Conservation (phyloP, 2,329 filamentous ascomycete species). For the Aspergillus pseudoterreus region DNA sequence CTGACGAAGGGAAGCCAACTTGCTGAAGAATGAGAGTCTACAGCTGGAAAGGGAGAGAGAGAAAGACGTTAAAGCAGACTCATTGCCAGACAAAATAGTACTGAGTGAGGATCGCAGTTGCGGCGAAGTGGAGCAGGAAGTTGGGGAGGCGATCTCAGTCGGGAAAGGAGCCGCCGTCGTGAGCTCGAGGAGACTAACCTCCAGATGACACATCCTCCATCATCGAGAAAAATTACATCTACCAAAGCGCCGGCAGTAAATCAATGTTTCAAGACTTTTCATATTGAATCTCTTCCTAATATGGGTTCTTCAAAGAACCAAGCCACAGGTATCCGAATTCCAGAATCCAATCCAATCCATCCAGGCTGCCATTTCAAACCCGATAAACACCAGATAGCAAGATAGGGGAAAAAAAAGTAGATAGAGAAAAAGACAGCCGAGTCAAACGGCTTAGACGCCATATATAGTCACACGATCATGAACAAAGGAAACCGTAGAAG, state of each 20-base stretch:
- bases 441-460: conserved; percentile 1
- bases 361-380: background rate
- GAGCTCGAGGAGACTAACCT: background rate
- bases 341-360: background rate
- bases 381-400: conserved; percentile 4
- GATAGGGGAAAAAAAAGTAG: conserved; percentile 8
- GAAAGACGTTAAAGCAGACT: background rate
- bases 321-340: background rate
- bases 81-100: no score
- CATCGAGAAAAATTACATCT: background rate
- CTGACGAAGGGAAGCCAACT: conserved; percentile 33
- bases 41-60: background rate
- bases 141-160: no score
- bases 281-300: background rate
- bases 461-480: conserved; percentile 21
- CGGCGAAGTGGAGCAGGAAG: no score
- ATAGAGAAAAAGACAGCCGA: conserved; percentile 4
- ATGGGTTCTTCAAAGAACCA: background rate
- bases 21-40: background rate
- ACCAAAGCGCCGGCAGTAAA: no score
- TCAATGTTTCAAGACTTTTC: background rate
- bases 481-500: conserved; percentile 21
- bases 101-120: no score
- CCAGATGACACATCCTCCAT: background rate
- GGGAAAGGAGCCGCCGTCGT: no score